Conservation (phyloP, 2,329 filamentous ascomycete species). For the Emericellopsis atlantica region DNA sequence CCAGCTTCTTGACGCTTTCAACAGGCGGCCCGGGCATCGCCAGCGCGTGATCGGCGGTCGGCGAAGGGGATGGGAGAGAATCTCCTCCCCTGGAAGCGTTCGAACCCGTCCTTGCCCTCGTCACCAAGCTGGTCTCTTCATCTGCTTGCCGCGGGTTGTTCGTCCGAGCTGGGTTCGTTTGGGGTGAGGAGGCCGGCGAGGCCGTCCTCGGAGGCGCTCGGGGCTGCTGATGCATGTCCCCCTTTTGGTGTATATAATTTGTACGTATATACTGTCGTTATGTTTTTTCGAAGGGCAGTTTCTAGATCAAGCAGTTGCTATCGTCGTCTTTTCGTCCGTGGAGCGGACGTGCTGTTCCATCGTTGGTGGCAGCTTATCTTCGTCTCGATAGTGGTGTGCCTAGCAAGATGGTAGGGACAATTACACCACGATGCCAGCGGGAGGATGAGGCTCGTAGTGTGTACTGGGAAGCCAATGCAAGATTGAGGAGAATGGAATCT, state of each 20-base stretch:
- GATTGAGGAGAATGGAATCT: not conserved
- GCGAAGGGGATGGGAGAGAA: not conserved
- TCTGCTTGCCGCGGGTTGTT: constrained; percentile 61
- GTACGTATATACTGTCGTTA: not conserved
- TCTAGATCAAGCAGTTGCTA: not conserved
- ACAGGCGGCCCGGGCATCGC: constrained; percentile 29
- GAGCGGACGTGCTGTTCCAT: constrained; percentile 21
- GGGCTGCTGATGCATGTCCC: constrained; percentile 77
- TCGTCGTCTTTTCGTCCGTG: constrained; percentile 11
- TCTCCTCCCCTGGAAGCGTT: constrained; percentile 9
- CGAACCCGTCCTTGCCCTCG: constrained; percentile 28
- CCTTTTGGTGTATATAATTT: not conserved
- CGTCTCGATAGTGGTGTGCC: not conserved
- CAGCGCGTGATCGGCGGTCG: not conserved
- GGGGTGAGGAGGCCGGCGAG: constrained; percentile 59
- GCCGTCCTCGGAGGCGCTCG: constrained; percentile 60
- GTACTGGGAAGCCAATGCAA: too few relatives aligned
- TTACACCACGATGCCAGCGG: too few relatives aligned
- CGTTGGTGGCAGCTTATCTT: constrained; percentile 7
- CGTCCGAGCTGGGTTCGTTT: constrained; percentile 58
- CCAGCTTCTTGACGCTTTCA: constrained; percentile 67
- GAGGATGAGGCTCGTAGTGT: too few relatives aligned
- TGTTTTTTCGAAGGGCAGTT: not conserved
- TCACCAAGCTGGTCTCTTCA: constrained; percentile 7
- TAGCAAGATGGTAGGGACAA: too few relatives aligned